Base-by-base conservation (phyloP, 1,284 basidiomycete genomes). In the Puccinia hordei region DNA sequence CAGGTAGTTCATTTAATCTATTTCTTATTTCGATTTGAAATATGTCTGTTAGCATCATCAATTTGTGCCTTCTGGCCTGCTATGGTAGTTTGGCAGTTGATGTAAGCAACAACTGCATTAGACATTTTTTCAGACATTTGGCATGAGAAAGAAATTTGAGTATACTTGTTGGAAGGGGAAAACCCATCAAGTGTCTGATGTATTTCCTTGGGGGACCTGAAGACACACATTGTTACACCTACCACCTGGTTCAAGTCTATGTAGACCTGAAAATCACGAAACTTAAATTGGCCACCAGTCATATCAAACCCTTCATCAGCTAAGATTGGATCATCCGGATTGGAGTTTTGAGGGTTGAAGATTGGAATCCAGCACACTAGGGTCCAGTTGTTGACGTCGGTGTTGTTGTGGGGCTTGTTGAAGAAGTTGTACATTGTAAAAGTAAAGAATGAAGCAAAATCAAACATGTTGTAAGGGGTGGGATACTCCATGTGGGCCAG, bases 201-300 rank as follows among this genome's bases (percentile, higher is more conserved):
- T 27, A 10, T 27, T 5, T 61, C 57, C 27, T 61, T 4, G 19
- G 5, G 8, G 22, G 61, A 65, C 61, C 61, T 65, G 33, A 65
- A 65, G 33, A 65, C 61, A 38, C 30, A 65, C 61, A 65, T 65
- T 38, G 61, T 65, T 30, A 65, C 61, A 35, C 61, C 33, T 19
- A 65, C 61, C 6, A 65, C 38, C 61, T 65, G 33, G 24, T 65
- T 65, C 30, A 65, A 38, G 30, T 65, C 27, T 12, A 65, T 65
- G 33, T 65, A 65, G 22, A 65, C 61, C 61, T 65, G 61, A 19
- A 65, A 65, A 17, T 65, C 61, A 65, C 61, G 22, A 65, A 65
- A 65, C 19, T 30, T 65, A 41, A 65, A 65, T 30, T 65, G 61
- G 38, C 61, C 61, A 27, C 57, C 24, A 13, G 27, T 13, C 57